These are phyloP conservation scores for Aspergillus sp. DNA, from an alignment of 2,329 filamentous ascomycete genomes.

Conservation along the genomic window DNA sequence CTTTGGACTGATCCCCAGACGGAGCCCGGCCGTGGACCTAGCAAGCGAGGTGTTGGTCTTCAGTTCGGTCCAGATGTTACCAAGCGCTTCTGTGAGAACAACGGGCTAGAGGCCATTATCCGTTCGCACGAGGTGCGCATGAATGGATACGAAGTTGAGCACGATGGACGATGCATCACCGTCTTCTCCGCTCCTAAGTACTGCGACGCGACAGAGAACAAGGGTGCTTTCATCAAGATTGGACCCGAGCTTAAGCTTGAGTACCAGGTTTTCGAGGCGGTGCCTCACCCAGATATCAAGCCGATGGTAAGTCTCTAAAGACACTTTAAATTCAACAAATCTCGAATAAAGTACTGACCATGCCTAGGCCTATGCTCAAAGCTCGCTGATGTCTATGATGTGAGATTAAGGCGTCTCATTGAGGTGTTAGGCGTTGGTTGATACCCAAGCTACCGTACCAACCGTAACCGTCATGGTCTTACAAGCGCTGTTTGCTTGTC, in stretches of 20 bases:
- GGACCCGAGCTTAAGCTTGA: slow-evolving; percentile 86
- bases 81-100: slow-evolving; percentile 93
- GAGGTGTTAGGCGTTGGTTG: slow-evolving; percentile 26
- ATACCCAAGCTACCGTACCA: slow-evolving; percentile 7
- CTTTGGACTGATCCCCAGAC: slow-evolving; percentile 97
- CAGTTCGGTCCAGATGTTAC: slow-evolving; percentile 97
- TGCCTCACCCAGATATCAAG: slow-evolving; percentile 91
- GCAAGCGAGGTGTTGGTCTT: slow-evolving; percentile 93
- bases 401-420: slow-evolving; percentile 49
- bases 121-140: slow-evolving; percentile 97
- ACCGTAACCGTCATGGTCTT: slow-evolving; percentile 4
- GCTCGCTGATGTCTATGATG: slow-evolving; percentile 74
- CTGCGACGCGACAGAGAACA: slow-evolving; percentile 97
- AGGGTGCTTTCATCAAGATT: slow-evolving; percentile 97
- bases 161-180: slow-evolving; percentile 92
- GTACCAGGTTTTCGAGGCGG: slow-evolving; percentile 92
- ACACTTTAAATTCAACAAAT: background rate
- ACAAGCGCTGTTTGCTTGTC: background rate
- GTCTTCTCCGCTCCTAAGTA: slow-evolving; percentile 98
- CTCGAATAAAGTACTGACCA: background rate
- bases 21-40: slow-evolving; percentile 80
- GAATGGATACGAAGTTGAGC: slow-evolving; percentile 98
- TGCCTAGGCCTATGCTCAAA: slow-evolving; percentile 77
- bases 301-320: slow-evolving; percentile 65
- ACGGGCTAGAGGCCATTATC: slow-evolving; percentile 91